Evolutionary conservation across 495 filamentous ascomycete genomes (phyloP).

Genomic region (Penicillium samsonianum): DNA sequence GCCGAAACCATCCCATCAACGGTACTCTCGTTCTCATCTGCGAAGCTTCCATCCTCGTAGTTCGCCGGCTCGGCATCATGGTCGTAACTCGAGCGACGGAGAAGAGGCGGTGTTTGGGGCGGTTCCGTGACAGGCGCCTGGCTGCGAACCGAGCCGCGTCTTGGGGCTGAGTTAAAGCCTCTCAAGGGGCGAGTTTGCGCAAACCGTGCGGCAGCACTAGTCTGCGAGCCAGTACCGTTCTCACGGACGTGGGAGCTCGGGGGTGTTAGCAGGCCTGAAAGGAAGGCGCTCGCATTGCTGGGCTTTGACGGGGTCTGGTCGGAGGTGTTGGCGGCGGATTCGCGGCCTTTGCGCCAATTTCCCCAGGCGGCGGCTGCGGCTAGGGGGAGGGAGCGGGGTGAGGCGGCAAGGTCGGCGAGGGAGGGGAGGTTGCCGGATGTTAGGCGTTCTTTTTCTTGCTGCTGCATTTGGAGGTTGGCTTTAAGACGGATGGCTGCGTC

Average conservation of each 20-base stretch:
- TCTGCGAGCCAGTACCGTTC: conserved; percentile 40
- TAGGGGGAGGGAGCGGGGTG: conserved; percentile 77
- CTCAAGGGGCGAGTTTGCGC: conserved; percentile 43
- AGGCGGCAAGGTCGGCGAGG: conserved; percentile 66
- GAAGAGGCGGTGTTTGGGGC: conserved; percentile 68
- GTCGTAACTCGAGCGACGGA: conserved; percentile 69
- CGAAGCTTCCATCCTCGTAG: conserved; percentile 38
- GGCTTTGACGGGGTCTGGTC: conserved; percentile 67
- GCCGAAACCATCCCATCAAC: conserved; percentile 43
- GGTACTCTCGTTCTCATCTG: conserved; percentile 45
- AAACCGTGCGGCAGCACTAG: conserved; percentile 47
- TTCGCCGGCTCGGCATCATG: conserved; percentile 60
- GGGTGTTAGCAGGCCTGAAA: conserved; percentile 81
- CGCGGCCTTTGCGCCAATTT: conserved; percentile 71
- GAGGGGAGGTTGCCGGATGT: conserved; percentile 53
- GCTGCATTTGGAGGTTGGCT: conserved; percentile 96
- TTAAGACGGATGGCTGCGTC: conserved; percentile 91
- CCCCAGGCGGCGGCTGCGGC: conserved; percentile 83
- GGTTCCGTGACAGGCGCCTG: conserved; percentile 43
- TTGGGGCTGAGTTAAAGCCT: conserved; percentile 33
- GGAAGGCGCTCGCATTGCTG: conserved; percentile 51
- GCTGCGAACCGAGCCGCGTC: conserved; percentile 36
- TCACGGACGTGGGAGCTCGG: conserved; percentile 68
- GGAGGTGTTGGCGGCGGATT: conserved; percentile 43
- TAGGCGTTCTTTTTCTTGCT: conserved; percentile 83